These are phyloP conservation scores for Saururus chinensis DNA, from an alignment of 164 flowering plant genomes.

Conservation along the genomic window DNA sequence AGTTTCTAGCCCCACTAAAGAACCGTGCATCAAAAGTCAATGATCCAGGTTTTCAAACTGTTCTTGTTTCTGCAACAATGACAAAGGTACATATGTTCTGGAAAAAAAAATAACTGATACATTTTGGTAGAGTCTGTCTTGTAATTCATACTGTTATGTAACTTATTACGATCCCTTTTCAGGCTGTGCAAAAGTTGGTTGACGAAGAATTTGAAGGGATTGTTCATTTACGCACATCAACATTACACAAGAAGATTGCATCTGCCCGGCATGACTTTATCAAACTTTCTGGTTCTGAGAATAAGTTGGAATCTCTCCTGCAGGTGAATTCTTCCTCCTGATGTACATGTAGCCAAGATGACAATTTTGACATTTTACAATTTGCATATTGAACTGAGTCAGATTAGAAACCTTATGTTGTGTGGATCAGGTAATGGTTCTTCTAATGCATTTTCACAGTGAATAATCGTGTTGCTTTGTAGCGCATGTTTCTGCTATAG, in stretches of 20 bases:
- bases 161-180: constrained; percentile 3
- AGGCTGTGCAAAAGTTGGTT: constrained; percentile 86
- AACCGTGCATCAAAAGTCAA: constrained; percentile 60
- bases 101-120: background rate
- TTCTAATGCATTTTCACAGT: no score
- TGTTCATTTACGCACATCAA: constrained; percentile 68
- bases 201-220: constrained; percentile 96
- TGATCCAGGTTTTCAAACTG: constrained; percentile 75
- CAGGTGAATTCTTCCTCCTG: constrained; percentile 39
- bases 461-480: no score
- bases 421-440: no score
- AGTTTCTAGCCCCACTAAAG: constrained; percentile 76
- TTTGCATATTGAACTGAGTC: no score
- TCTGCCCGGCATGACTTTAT: constrained; percentile 94
- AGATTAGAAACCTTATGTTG: no score
- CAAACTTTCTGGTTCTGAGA: constrained; percentile 82
- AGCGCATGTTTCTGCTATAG: no score
- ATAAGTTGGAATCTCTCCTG: constrained; percentile 81
- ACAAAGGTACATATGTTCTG: constrained; percentile 39
- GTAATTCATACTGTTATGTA: background rate
- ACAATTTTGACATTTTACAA: no score
- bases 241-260: constrained; percentile 89
- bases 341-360: background rate
- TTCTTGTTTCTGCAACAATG: constrained; percentile 92
- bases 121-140: background rate